These are phyloP conservation scores for Hemisphaericaspora nanyangensis DNA, from an alignment of 805 yeast genomes.

Conservation along the genomic window DNA sequence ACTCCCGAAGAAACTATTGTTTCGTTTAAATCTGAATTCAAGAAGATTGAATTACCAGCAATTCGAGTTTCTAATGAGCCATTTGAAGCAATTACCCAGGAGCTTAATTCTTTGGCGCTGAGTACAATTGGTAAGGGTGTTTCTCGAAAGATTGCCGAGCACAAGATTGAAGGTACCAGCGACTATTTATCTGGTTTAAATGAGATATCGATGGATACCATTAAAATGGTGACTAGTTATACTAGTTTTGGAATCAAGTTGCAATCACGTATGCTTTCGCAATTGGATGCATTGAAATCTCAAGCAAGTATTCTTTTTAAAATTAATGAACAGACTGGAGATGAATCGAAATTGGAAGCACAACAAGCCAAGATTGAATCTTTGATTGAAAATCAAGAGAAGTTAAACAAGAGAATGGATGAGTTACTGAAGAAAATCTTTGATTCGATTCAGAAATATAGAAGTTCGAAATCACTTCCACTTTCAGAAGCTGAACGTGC, in stretches of 20 bases:
- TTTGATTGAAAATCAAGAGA: conserved; percentile 17
- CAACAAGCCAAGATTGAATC: conserved; percentile 10
- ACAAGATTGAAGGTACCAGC: neutral
- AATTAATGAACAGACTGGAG: conserved; percentile 3
- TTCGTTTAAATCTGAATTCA: neutral
- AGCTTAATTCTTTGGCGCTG: conserved; percentile 8
- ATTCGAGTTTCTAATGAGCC: neutral
- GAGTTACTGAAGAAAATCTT: conserved; percentile 19
- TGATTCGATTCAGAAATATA: conserved; percentile 19
- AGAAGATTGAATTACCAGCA: neutral
- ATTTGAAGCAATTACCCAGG: conserved; percentile 17
- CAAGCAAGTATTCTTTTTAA: conserved; percentile 13
- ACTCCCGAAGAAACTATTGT: conserved; percentile 1
- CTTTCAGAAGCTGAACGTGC: conserved; percentile 29
- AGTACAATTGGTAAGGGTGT: neutral
- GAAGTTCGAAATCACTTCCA: conserved; percentile 22
- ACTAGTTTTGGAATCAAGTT: conserved; percentile 17
- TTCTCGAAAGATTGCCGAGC: neutral
- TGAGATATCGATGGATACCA: conserved; percentile 15
- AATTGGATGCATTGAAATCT: conserved; percentile 20
- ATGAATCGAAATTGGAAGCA: neutral
- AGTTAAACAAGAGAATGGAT: conserved; percentile 16
- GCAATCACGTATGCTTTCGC: conserved; percentile 15
- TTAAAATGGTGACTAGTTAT: conserved; percentile 12
- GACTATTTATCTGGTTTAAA: conserved; percentile 12